A percentile compares a stretch with the other conserved stretches of the same genome.
Conservation (phyloP, 352 stramenopile species). For the Thalassiosira exigua region DNA sequence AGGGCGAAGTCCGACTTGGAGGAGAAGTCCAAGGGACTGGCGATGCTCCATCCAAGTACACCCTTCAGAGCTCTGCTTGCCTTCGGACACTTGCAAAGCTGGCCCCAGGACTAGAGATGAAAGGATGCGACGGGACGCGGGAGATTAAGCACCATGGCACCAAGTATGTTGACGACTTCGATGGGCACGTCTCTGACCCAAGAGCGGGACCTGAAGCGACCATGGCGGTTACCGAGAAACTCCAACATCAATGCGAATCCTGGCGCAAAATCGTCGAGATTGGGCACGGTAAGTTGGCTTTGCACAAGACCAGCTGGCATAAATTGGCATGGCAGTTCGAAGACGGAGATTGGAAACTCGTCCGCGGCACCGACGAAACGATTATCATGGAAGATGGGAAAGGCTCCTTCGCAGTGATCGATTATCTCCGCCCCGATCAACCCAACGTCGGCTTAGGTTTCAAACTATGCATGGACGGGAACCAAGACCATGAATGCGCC, state of each 20-base stretch:
- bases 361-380: neutral
- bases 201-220: neutral
- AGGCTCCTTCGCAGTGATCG: neutral
- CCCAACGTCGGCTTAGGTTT: conserved; percentile 26
- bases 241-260: neutral
- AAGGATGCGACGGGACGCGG: neutral
- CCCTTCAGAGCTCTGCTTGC: conserved; percentile 3
- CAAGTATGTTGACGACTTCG: conserved; percentile 28
- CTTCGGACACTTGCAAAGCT: conserved; percentile 12
- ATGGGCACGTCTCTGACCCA: neutral
- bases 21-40: too few species aligned
- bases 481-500: conserved; percentile 7
- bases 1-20: too few species aligned
- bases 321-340: conserved; percentile 13
- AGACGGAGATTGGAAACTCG: conserved; percentile 1
- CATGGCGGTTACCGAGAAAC: neutral
- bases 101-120: neutral
- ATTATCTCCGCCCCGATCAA: conserved; percentile 11
- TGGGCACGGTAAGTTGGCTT: conserved; percentile 4
- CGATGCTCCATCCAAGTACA: too few species aligned
- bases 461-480: conserved; percentile 9
- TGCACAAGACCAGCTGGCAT: conserved; percentile 34
- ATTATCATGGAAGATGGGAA: conserved; percentile 18
- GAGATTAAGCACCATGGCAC: conserved; percentile 3
- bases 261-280: conserved; percentile 23